Percentiles rank a stretch among this genome's conserved stretches.
Conservation (phyloP, 73 alveolate species). For the Paramecium pentaurelia region DNA sequence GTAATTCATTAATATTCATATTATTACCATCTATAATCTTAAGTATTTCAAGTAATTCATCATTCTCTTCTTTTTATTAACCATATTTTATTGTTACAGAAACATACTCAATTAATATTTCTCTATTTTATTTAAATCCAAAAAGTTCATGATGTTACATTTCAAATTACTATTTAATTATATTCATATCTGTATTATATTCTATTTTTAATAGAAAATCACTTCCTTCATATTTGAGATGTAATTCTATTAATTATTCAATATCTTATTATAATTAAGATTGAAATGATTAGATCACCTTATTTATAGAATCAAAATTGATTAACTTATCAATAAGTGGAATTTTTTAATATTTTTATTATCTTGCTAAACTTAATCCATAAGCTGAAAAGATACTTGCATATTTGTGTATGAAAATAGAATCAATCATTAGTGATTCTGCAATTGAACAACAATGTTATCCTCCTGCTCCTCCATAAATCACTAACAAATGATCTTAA, state of each 20-base stretch:
- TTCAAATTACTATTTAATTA: slow-evolving; percentile 46
- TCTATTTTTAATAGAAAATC: slow-evolving; percentile 75
- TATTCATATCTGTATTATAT: neutral
- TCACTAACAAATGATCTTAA: slow-evolving; percentile 68
- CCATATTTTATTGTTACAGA: slow-evolving; percentile 68
- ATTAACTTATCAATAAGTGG: neutral
- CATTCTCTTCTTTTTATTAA: neutral
- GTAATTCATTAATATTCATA: slow-evolving; percentile 71
- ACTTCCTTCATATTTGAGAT: slow-evolving; percentile 79
- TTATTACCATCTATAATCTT: slow-evolving; percentile 26
- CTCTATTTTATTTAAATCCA: slow-evolving; percentile 75
- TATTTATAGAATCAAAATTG: neutral
- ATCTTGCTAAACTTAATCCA: slow-evolving; percentile 51
- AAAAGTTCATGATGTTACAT: slow-evolving; percentile 68
- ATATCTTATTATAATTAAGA: neutral
- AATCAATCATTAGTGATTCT: slow-evolving; percentile 71
- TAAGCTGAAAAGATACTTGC: slow-evolving; percentile 59
- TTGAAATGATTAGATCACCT: neutral
- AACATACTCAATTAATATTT: slow-evolving; percentile 64
- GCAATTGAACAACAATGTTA: slow-evolving; percentile 92
- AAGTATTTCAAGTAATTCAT: slow-evolving; percentile 53
- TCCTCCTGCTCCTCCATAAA: slow-evolving; percentile 96
- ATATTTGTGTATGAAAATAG: slow-evolving; percentile 74
- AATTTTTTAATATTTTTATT: slow-evolving; percentile 44
- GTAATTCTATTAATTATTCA: slow-evolving; percentile 50